Evolutionary conservation across 176 grass and related monocot genomes (phyloP), one percentile per base, ranked within the genome.

Genomic region (Hyparrhenia diplandra): DNA sequence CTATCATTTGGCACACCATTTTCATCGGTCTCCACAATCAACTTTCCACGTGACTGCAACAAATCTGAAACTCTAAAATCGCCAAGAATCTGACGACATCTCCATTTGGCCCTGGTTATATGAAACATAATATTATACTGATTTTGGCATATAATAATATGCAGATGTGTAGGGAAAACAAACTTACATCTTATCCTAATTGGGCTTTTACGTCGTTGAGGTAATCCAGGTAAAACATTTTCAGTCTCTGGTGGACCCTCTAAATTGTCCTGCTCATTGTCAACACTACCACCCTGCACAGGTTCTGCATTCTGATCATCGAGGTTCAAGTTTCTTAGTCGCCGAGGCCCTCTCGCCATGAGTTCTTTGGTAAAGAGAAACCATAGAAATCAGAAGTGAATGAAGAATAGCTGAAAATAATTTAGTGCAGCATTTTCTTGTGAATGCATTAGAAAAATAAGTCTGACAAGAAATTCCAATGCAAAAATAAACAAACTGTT

Each of bases 101-200:
- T 18, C 77, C 64, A 63, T 64, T 63, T 64, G 75, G 58, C 58
- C 58, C 75, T 63, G 3, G 46, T 49, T 49, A 16, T 49, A 49
- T 49, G 16, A 6, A 49, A 49, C 17, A 17, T 49, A 17, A 17
- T 17, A 5, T 49, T 49, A 49, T 49, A 6, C 4, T 49, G 14
- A 18, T 5, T 49, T 49, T 18, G 13, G 16, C 14, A 49, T 49
- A 18, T 18, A 17, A 49, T 17, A 5, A 49, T 49, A 49, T 49
- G 46, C 46, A 49, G 14, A 49, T 49, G 46, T 17, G 16, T 49
- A 4, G 14, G 46, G 46, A 16, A 49, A 49, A 49, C 46, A 49
- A 60, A n/a, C 67, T 42, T 71, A 81, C 24, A 81, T 4, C 57
- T 59, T 29, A 43, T 81, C 18, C 43, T 70, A 17, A 71, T 71